Evolutionary conservation across 140 eudicot species (phyloP), one percentile per base, ranked within the genome.

Genomic region (Senecio squalidus): DNA sequence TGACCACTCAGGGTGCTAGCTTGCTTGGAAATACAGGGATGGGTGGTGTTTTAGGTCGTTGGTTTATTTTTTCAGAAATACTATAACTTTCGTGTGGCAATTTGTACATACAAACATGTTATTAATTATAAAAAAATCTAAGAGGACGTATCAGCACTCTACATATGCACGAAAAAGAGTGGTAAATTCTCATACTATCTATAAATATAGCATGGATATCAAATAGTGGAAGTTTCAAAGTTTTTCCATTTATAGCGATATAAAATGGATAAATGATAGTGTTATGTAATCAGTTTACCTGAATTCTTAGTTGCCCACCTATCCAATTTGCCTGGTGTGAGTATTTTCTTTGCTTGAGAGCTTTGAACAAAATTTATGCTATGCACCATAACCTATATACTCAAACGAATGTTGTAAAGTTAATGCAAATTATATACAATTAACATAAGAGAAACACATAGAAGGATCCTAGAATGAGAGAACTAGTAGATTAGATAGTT

Each of bases 381-480:
- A 27, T 64, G 77, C 11, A 29, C 87, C 78, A 76, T 69, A 28
- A 80, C 83, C 85, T 79, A 29, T 49, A 70, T 53, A 40, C 1
- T 50, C 34, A 58, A 34, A 16, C 61, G 57, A 33, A 27, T 29
- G 39, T 50, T 24, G 30, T 68, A 26, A 31, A 43, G 15, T 68
- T 68, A 68, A 45, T 68, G 17, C 3, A 2, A 25, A 2, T 30
- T 47, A 31, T 9, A 31, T 47, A 48, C 34, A 47, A 29, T 47
- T 67, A 17, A 13, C 15, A 60, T 1, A 50, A 14, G 22, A 64
- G 50, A 16, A 15, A 2, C 20, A 64, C 25, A 33, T 9, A 62
- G 24, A 22, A 30, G 10, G 11, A 22, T 7, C 18, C 20, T 4
- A 36, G 26, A 30, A 46, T n/a, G 18, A 2, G 31, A 14, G 30